Base-by-base conservation (phyloP, 805 yeast genomes). In the Candida multigemmis region DNA sequence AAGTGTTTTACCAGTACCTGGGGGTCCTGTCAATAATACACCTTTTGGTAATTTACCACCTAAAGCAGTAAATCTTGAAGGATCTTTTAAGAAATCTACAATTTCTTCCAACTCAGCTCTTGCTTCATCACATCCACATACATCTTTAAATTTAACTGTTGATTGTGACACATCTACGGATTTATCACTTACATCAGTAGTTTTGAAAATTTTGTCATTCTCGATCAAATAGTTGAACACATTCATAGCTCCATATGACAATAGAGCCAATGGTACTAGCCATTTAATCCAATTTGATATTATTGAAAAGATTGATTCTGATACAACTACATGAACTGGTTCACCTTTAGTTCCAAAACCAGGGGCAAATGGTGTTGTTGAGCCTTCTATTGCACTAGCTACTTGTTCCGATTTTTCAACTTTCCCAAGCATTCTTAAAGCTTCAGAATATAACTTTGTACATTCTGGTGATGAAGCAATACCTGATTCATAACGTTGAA, bases 1-100 rank as follows among this genome's bases (percentile, higher is more conserved):
- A 40, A 89, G 65, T 1, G 98, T 91, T 53, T 91, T 89, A 72
- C 98, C 98, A 5, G 98, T 89, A 58, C 98, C 98, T 22, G 98
- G 98, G 20, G 98, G 98, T 24, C 98, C 98, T 8, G 97, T 91
- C 38, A 89, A 65, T 33, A 91, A 62, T 5, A 91, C 94, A 65
- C 99, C 99, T 53, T 89, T 91, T 32, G 98, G 97, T 44, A 91
- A 67, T 54, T 87, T 87, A 27, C 98, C 99, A 40, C 99, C 99
- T 26, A 91, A 68, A 1, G 94, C 94, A 26, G 96, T 93, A 60
- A 86, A 91, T 53, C 84, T 82, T 12, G 95, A 74, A 12, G 99
- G 98, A 52, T 91, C 97, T 48, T 86, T 86, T 46, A 91, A 70
- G 47, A 91, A 91, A 34, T 89, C 96, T n/a, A 91, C 99, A 44